Percentiles rank a stretch among this genome's conserved stretches.
Evolutionary conservation across 1,139 yeast species (phyloP).

Genomic region (Kurtzmaniella quercitrusa): DNA sequence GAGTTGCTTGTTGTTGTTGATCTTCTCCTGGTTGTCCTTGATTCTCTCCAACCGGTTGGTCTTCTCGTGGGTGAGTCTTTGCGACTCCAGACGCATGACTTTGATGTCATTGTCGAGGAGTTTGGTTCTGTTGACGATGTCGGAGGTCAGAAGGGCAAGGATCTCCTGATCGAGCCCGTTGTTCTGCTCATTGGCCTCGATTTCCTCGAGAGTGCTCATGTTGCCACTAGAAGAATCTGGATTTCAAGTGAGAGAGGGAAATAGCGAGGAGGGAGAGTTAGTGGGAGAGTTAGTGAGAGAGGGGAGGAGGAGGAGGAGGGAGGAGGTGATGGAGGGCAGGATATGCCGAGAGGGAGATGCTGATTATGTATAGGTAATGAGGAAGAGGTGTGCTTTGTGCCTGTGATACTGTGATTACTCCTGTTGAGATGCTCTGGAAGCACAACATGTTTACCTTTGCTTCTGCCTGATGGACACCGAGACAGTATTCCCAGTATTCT

Average conservation of each 20-base stretch:
- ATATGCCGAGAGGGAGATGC: no score
- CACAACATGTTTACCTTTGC: no score
- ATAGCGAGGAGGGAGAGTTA: not conserved
- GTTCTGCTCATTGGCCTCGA: constrained; percentile 46
- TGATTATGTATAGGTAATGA: no score
- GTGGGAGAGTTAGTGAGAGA: not conserved
- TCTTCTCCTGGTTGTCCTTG: constrained; percentile 94
- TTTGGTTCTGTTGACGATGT: constrained; percentile 80
- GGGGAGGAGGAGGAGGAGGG: not conserved
- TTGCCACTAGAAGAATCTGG: not conserved
- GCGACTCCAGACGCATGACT: constrained; percentile 89
- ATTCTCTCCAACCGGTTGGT: constrained; percentile 90
- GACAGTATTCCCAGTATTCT: no score
- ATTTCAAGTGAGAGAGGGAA: not conserved
- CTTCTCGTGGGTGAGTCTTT: constrained; percentile 87
- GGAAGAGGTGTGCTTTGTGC: no score
- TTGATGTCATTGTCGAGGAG: constrained; percentile 92
- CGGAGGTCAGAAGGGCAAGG: constrained; percentile 71
- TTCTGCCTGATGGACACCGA: no score
- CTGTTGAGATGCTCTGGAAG: no score
- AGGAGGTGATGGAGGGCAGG: not conserved
- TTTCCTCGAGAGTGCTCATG: constrained; percentile 70
- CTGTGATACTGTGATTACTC: no score
- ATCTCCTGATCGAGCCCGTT: constrained; percentile 75
- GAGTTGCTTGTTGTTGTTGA: constrained; percentile 89